Evolutionary conservation across 1,284 basidiomycete species (phyloP).

Genomic region (Takashimella tepidaria): DNA sequence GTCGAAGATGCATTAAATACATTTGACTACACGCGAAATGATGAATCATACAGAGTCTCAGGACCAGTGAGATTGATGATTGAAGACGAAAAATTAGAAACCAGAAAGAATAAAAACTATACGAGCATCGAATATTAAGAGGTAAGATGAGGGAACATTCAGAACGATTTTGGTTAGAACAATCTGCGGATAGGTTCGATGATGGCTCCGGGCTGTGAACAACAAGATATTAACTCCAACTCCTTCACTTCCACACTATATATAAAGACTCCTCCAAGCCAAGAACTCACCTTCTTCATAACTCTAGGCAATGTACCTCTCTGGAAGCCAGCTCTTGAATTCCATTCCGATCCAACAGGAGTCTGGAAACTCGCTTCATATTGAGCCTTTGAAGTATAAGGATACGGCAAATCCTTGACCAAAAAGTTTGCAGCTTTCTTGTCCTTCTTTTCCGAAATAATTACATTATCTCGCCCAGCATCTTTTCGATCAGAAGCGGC

Average conservation of each 20-base stretch:
- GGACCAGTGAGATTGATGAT: too few species aligned
- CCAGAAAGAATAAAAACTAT: too few species aligned
- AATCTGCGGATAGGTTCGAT: slow-evolving; percentile 67
- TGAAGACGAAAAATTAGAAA: too few species aligned
- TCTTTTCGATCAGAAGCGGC: slow-evolving; percentile 74
- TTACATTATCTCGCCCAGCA: slow-evolving; percentile 75
- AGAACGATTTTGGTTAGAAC: too few species aligned
- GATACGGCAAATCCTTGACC: slow-evolving; percentile 84
- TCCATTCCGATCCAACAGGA: slow-evolving; percentile 89
- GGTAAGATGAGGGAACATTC: too few species aligned
- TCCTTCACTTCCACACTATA: background rate
- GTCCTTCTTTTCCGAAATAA: slow-evolving; percentile 89
- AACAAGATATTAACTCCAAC: slow-evolving; percentile 6
- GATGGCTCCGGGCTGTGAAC: slow-evolving; percentile 65
- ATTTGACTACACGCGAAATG: too few species aligned
- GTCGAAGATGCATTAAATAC: too few species aligned
- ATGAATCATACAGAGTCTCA: too few species aligned
- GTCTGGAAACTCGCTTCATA: slow-evolving; percentile 75
- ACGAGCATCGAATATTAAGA: too few species aligned
- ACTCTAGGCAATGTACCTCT: slow-evolving; percentile 74
- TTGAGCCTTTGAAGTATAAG: slow-evolving; percentile 85
- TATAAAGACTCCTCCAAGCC: background rate
- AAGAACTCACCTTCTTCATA: slow-evolving; percentile 68
- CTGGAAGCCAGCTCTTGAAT: slow-evolving; percentile 82
- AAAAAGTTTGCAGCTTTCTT: slow-evolving; percentile 87